A percentile compares a stretch with the other conserved stretches of the same genome.
Evolutionary conservation across 2,329 filamentous ascomycete genomes (phyloP).

Genomic region (Verticillium alfalfae): DNA sequence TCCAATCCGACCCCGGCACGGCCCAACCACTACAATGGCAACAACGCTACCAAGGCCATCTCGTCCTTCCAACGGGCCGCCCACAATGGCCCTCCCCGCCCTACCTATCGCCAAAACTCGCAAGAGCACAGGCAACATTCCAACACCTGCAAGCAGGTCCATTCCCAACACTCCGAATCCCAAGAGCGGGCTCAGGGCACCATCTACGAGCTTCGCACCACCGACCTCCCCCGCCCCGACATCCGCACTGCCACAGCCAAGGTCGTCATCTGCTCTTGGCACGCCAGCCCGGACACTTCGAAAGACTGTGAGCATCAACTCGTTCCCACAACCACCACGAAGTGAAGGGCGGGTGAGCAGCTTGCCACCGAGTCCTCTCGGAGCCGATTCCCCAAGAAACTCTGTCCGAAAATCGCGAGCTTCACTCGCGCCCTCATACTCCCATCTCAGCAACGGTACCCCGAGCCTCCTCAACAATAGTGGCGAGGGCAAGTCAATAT

Average conservation of each 20-base stretch:
- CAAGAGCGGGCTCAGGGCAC: constrained; percentile 53
- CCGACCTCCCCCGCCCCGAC: constrained; percentile 45
- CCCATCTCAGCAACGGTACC: constrained; percentile 36
- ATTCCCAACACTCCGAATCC: constrained; percentile 36
- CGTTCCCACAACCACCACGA: constrained; percentile 85
- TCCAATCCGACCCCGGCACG: not conserved
- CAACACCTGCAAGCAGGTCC: constrained; percentile 35
- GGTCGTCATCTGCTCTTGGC: constrained; percentile 49
- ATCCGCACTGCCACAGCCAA: constrained; percentile 50
- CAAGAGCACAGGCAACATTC: constrained; percentile 53
- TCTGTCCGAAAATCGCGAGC: constrained; percentile 49
- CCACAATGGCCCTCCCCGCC: constrained; percentile 66
- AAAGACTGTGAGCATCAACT: constrained; percentile 88
- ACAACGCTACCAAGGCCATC: constrained; percentile 63
- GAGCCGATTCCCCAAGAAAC: constrained; percentile 40
- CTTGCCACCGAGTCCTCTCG: constrained; percentile 57
- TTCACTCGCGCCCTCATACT: constrained; percentile 45
- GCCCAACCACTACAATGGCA: constrained; percentile 35
- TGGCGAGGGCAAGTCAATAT: constrained; percentile 70
- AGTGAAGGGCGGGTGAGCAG: constrained; percentile 53
- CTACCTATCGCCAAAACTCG: constrained; percentile 69
- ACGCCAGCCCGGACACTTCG: constrained; percentile 65
- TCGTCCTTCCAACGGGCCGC: constrained; percentile 64
- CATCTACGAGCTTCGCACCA: constrained; percentile 51
- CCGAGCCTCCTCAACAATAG: constrained; percentile 76